These are phyloP conservation scores for Parsonsia alboflavescens DNA, from an alignment of 257 asterid species.

Conservation along the genomic window DNA sequence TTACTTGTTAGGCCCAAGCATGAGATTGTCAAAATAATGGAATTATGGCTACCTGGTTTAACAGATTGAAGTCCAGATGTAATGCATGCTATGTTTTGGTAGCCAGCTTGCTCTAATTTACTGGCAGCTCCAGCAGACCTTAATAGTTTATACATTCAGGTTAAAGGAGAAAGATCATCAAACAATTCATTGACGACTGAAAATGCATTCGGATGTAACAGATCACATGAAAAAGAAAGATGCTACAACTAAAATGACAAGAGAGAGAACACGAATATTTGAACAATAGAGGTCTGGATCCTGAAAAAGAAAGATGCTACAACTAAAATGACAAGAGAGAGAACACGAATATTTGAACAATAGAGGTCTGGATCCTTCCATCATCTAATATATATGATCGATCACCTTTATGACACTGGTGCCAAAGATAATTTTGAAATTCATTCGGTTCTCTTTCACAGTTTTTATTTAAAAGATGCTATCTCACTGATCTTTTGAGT, in stretches of 20 bases:
- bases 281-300: no score
- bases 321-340: background rate
- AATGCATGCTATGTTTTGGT: constrained; percentile 62
- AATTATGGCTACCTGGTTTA: constrained; percentile 45
- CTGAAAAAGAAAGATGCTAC: background rate
- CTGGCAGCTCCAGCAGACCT: constrained; percentile 85
- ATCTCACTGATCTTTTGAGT: background rate
- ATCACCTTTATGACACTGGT: background rate
- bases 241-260: background rate
- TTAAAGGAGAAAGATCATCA: background rate
- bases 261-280: background rate
- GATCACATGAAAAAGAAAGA: background rate
- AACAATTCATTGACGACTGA: background rate
- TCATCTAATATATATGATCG: no score
- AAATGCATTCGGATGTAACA: background rate
- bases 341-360: background rate
- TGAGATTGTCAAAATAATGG: background rate
- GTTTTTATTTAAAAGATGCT: background rate
- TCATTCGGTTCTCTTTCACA: background rate
- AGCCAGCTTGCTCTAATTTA: constrained; percentile 69
- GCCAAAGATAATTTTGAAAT: background rate
- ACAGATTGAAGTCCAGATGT: constrained; percentile 91
- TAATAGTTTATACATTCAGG: constrained; percentile 3
- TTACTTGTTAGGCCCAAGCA: background rate
- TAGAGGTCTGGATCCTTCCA: background rate